These are phyloP conservation scores for Rosa hybrid DNA, from an alignment of 331 rosid species.

Conservation along the genomic window DNA sequence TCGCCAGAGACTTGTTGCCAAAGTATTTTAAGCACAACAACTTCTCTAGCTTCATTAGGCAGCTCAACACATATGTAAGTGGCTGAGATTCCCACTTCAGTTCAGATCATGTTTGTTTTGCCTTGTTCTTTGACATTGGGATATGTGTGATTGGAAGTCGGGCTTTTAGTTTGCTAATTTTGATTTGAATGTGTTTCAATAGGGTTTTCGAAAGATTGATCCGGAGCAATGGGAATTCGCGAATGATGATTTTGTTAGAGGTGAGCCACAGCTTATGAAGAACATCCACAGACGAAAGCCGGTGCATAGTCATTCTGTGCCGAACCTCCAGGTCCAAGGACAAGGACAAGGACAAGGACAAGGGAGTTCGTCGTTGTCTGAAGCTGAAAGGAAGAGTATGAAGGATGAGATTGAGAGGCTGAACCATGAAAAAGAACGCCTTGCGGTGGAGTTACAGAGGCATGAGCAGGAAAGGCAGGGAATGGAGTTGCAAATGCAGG, in stretches of 20 bases:
- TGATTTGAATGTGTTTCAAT: slow-evolving; percentile 9
- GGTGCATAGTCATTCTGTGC: slow-evolving; percentile 80
- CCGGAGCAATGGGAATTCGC: slow-evolving; percentile 90
- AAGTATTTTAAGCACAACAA: slow-evolving; percentile 84
- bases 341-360: slow-evolving; percentile 64
- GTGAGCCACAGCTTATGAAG: slow-evolving; percentile 67
- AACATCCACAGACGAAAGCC: slow-evolving; percentile 83
- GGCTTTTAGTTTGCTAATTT: background rate
- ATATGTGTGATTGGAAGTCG: background rate
- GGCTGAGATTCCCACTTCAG: slow-evolving; percentile 1
- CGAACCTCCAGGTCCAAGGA: slow-evolving; percentile 52
- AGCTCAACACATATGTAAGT: slow-evolving; percentile 93
- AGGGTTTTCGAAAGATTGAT: slow-evolving; percentile 90
- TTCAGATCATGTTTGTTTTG: slow-evolving; percentile 17
- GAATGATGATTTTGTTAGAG: slow-evolving; percentile 76
- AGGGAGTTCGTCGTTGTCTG: slow-evolving; percentile 45
- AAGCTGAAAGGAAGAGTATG: slow-evolving; percentile 55
- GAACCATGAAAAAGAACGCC: slow-evolving; percentile 47
- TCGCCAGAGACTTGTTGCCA: slow-evolving; percentile 64
- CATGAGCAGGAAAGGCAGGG: slow-evolving; percentile 52
- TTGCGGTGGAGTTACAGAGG: slow-evolving; percentile 47
- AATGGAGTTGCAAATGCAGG: slow-evolving; percentile 36
- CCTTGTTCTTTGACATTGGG: slow-evolving; percentile 8
- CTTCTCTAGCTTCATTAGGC: slow-evolving; percentile 93
- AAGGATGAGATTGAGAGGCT: slow-evolving; percentile 61